Base-by-base conservation (phyloP, 768 basidiomycete species). In the Mycena galopus region DNA sequence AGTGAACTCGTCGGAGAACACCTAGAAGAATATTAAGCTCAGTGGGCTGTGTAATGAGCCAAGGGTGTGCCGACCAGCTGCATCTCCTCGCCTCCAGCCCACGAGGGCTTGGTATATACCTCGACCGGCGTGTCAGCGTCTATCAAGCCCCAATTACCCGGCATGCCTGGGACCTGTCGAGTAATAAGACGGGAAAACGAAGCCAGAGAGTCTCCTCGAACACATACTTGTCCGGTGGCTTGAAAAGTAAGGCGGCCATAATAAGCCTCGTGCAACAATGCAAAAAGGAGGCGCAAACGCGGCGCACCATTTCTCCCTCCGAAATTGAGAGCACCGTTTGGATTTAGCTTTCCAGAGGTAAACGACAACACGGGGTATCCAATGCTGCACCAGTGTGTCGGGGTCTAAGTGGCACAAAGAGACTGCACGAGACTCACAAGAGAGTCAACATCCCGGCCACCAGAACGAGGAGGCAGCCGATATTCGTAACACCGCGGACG, bases 1-100 rank as follows among this genome's bases (percentile, higher is more conserved):
- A 63, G 92, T 87, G 78, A 93, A 93, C 78, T 93, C 91, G 81
- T 93, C 91, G 3, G 88, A 89, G 75, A 91, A 92, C 6, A 74
- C 70, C 73, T 74, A 39, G 27, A 30, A 21, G 4, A 47, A 19
- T 14, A 17, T 39, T 56, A n/a, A 56, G 62, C 50, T 51, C 3
- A 29, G 30, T 33, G 8, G 10, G 58, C 19, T 11, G 42, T 14
- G 23, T 27, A 2, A 16, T 19, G 33, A 42, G 60, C 23, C 32
- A n/a, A 51, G 4, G 4, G 25, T n/a, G 50, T 23, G 17, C 44
- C 19, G 66, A 91, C 89, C 19, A 92, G 84, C 61, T 86, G 84
- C 84, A 78, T 80, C 67, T 87, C 80, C 25, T 84, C 81, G 53
- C 87, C 85, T 70, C 86, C 83, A n/a, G 76, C 75, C 73, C 83